Base-by-base conservation (phyloP, 768 basidiomycete genomes). In the Tephrocybe sp. region DNA sequence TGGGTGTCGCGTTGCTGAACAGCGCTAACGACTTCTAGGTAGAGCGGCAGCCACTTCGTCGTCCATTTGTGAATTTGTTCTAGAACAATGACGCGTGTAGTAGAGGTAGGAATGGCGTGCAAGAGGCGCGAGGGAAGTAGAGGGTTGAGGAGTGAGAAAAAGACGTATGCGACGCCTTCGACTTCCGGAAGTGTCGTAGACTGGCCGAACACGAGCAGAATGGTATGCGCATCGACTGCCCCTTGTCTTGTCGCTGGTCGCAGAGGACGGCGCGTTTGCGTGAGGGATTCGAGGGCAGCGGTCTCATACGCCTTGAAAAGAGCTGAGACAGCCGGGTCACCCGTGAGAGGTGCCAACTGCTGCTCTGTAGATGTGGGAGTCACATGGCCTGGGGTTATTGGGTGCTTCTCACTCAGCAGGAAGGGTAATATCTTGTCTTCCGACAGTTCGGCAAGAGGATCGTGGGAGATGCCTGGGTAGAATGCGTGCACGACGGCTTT, bases 401-500 rank as follows among this genome's bases (percentile, higher is more conserved):
- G 55, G 42, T 60, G 65, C 44, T 68, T 75, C 52, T 74, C 71
- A 22, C 74, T 73, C 25, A 79, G 69, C 5, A 92, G 67, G 70
- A 90, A 88, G 0, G 78, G 71, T 24, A 73, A 72, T 7, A 89
- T 71, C 31, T 79, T 69, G 22, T 82, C 83, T 53, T 84, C 84
- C 8, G 77, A 57, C 12, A 89, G 69, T 55, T 86, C 78, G 16
- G 74, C 68, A 9, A 80, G 62, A 5, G 63, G 55, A 22, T 76
- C 72, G 13, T 68, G 66, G 18, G 69, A 63, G 1, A 64, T 64
- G 2, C 61, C 68, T 7, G 73, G 61, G 59, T 87, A 84, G 68
- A 93, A 97, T 12, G 79, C 84, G 64, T 98, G 96, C 21, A 97
- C 73, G n/a, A 96, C 90, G 5, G 86, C 84, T 57, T 82, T 87